A percentile compares a stretch with the other conserved stretches of the same genome.
These are phyloP conservation scores for Epichloe typhina DNA, from an alignment of 2,329 filamentous ascomycete genomes.

Conservation along the genomic window DNA sequence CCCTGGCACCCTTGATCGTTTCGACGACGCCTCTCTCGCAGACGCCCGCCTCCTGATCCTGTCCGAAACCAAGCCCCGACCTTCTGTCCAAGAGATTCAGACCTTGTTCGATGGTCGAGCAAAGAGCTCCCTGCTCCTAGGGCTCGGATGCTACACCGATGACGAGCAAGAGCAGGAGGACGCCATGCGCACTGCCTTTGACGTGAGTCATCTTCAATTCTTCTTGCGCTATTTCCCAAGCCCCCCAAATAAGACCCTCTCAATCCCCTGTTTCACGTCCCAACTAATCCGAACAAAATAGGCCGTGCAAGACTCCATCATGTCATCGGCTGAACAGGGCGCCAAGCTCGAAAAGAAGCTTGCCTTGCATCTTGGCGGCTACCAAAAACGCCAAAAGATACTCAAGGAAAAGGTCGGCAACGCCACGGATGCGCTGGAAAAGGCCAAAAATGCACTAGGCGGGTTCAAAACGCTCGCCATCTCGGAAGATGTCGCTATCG, in stretches of 20 bases:
- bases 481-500: slow-evolving; percentile 66
- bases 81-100: slow-evolving; percentile 37
- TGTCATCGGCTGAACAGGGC: slow-evolving; percentile 61
- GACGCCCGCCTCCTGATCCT: slow-evolving; percentile 67
- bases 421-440: slow-evolving; percentile 60
- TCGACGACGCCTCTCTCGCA: slow-evolving; percentile 60
- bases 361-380: slow-evolving; percentile 74
- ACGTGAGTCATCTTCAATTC: slow-evolving; percentile 37
- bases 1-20: slow-evolving; percentile 40
- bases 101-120: slow-evolving; percentile 40
- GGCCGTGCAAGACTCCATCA: slow-evolving; percentile 60
- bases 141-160: slow-evolving; percentile 68
- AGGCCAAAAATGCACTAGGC: slow-evolving; percentile 57
- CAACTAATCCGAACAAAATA: slow-evolving; percentile 16
- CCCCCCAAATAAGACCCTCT: too few species aligned
- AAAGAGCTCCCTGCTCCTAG: slow-evolving; percentile 51
- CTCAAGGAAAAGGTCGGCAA: slow-evolving; percentile 68
- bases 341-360: slow-evolving; percentile 92
- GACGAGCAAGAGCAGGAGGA: slow-evolving; percentile 55
- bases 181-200: slow-evolving; percentile 58
- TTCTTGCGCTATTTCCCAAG: not conserved
- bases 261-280: not conserved
- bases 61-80: slow-evolving; percentile 47
- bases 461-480: slow-evolving; percentile 64
- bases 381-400: slow-evolving; percentile 72